phyloP scores from a whole-genome alignment of 208 protist species.

The Trypanosoma mega region DNA sequence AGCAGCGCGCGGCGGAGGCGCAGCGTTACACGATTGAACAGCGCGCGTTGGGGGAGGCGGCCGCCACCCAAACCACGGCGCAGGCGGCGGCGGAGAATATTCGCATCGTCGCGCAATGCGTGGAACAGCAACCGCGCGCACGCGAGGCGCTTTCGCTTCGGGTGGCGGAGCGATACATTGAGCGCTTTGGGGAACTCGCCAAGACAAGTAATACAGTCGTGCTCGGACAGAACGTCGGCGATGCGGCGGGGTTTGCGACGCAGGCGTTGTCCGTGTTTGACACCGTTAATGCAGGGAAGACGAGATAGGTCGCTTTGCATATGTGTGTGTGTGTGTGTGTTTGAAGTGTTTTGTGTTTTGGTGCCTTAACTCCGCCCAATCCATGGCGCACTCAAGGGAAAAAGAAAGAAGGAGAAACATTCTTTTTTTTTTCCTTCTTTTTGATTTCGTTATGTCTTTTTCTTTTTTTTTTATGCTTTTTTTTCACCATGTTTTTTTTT shows the following conservation, averaged over 20 bases:
- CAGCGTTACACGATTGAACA: slow-evolving; percentile 69
- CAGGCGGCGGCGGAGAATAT: slow-evolving; percentile 71
- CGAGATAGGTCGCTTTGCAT: slow-evolving; percentile 2
- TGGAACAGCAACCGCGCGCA: slow-evolving; percentile 39
- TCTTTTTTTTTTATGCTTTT: not conserved
- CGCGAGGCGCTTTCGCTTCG: slow-evolving; percentile 79
- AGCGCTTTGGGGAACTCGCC: slow-evolving; percentile 89
- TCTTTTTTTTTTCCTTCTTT: slow-evolving; percentile 8
- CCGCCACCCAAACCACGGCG: slow-evolving; percentile 59
- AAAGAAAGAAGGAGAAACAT: too few relatives aligned
- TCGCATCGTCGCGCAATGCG: slow-evolving; percentile 40
- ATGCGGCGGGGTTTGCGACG: slow-evolving; percentile 88
- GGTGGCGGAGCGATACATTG: slow-evolving; percentile 92
- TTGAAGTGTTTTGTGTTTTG: slow-evolving; percentile 4
- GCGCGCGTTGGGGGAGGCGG: slow-evolving; percentile 57
- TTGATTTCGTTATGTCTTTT: not conserved
- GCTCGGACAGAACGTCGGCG: slow-evolving; percentile 85
- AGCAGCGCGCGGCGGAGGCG: slow-evolving; percentile 88
- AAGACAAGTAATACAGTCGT: slow-evolving; percentile 94
- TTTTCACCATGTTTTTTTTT: not conserved
- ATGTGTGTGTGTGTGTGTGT: slow-evolving; percentile 5
- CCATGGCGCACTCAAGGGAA: too few relatives aligned
- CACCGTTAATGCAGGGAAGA: slow-evolving; percentile 38
- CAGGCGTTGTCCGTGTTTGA: slow-evolving; percentile 91
- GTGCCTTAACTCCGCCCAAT: slow-evolving; percentile 13